These are phyloP conservation scores for Anthoceros angustus DNA, from an alignment of 225 moss, liverwort and hornwort species.

Conservation along the genomic window DNA sequence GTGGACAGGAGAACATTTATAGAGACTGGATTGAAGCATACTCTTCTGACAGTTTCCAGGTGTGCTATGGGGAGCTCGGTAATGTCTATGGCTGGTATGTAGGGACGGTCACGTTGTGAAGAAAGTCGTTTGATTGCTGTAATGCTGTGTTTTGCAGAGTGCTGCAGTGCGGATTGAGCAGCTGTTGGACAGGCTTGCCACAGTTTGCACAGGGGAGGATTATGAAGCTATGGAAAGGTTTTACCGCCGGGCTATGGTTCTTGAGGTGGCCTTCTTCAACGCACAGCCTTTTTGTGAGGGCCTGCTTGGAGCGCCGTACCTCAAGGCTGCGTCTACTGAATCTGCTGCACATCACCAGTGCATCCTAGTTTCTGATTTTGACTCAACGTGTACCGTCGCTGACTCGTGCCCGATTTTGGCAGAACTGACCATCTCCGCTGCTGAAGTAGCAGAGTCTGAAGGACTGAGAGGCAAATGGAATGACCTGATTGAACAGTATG, in stretches of 20 bases:
- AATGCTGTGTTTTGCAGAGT: conserved; percentile 23
- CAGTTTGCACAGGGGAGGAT: conserved; percentile 24
- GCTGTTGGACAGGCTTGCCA: conserved; percentile 39
- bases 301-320: conserved; percentile 30
- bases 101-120: neutral
- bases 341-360: conserved; percentile 23
- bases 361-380: conserved; percentile 69
- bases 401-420: conserved; percentile 75
- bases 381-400: conserved; percentile 66
- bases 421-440: conserved; percentile 34
- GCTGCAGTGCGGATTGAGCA: conserved; percentile 44
- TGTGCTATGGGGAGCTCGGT: conserved; percentile 3
- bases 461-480: conserved; percentile 48
- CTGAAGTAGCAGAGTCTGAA: conserved; percentile 12
- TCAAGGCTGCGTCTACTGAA: conserved; percentile 14
- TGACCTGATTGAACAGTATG: conserved; percentile 41
- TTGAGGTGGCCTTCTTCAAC: conserved; percentile 61
- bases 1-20: conserved; percentile 28
- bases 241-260: conserved; percentile 58
- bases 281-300: conserved; percentile 27
- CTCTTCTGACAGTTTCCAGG: conserved; percentile 56
- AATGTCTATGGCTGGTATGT: neutral
- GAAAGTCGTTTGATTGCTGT: neutral
- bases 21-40: conserved; percentile 76
- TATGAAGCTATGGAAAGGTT: conserved; percentile 22